Evolutionary conservation across 495 filamentous ascomycete genomes (phyloP), one percentile per base, ranked within the genome.

Genomic region (Neurospora sp.): DNA sequence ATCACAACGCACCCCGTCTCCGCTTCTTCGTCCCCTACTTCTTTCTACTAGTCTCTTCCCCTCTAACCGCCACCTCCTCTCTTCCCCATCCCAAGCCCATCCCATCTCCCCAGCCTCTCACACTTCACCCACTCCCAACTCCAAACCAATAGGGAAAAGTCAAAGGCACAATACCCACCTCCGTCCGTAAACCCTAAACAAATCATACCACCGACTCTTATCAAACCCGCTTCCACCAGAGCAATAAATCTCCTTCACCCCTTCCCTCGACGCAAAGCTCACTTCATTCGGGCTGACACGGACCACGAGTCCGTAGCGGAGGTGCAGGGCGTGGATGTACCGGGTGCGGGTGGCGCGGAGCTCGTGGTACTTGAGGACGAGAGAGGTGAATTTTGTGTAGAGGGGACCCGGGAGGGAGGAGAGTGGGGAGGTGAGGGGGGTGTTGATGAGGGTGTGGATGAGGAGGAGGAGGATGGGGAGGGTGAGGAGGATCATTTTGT

Each of bases 211-310:
- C 74, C 89, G 88, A 0, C 89, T 91, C 81, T 91, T 91, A 71
- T 91, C 86, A 74, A 89, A 91, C 9, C 89, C 89, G 74, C 89
- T 90, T 0, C 89, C 89, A 1, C 87, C 87, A 0, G 86, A 88
- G 39, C 85, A 83, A 77, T 91, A 91, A 27, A 91, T 91, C 77
- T 91, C 88, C 73, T 87, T 89, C n/a, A 91, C 82, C 0, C 86
- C 89, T 22, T 84, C 81, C 1, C 86, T 73, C 3, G 85, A 86
- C 0, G 86, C 85, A 71, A 92, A 91, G 0, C 86, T 87, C 10
- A 90, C 85, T 77, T 91, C 89, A 73, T 87, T 87, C 0, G 89
- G 89, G 4, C 84, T 83, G 16, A 90, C 80, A 5, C 88, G 85
- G 11, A 90, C 87, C 0, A 85, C 83, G 4, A 87, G 83, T 0